Evolutionary conservation across 2,329 filamentous ascomycete species (phyloP).

Genomic region (Beauveria sp.): DNA sequence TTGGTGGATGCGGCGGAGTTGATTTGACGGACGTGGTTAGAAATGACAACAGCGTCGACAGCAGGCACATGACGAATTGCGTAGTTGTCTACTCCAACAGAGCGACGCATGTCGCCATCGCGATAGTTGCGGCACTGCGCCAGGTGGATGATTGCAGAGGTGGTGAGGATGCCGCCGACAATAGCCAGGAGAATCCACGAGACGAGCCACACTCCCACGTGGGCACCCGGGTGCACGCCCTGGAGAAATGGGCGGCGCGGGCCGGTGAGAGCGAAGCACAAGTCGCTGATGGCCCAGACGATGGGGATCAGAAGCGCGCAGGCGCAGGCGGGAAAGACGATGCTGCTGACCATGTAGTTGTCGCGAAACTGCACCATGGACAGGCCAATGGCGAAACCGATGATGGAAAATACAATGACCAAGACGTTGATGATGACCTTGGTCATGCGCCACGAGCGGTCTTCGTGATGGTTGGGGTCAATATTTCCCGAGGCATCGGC

Average conservation of each 20-base stretch:
- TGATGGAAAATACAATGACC: slow-evolving; percentile 20
- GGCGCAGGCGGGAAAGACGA: slow-evolving; percentile 2
- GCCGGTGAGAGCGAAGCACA: slow-evolving; percentile 24
- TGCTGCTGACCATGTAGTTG: not conserved
- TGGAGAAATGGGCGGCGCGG: slow-evolving; percentile 22
- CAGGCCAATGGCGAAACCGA: slow-evolving; percentile 22
- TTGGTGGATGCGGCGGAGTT: not conserved
- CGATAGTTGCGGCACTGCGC: slow-evolving; percentile 10
- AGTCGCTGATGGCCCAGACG: slow-evolving; percentile 31
- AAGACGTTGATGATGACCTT: slow-evolving; percentile 24
- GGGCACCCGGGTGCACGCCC: slow-evolving; percentile 36
- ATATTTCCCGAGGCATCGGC: not conserved
- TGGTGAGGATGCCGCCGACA: slow-evolving; percentile 17
- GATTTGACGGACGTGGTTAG: not conserved
- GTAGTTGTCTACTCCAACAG: not conserved
- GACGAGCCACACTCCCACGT: slow-evolving; percentile 34
- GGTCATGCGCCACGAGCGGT: slow-evolving; percentile 19
- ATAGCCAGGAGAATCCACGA: slow-evolving; percentile 29
- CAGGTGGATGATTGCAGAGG: slow-evolving; percentile 3
- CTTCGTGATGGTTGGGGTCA: not conserved
- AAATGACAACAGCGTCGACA: not conserved
- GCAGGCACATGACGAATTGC: not conserved
- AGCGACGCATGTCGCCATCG: not conserved
- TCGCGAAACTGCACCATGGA: slow-evolving; percentile 13
- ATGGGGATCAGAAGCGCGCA: slow-evolving; percentile 19